A percentile compares a stretch with the other conserved stretches of the same genome.
Conservation (phyloP, 2,329 filamentous ascomycete species). For the Colletotrichum sp. region DNA sequence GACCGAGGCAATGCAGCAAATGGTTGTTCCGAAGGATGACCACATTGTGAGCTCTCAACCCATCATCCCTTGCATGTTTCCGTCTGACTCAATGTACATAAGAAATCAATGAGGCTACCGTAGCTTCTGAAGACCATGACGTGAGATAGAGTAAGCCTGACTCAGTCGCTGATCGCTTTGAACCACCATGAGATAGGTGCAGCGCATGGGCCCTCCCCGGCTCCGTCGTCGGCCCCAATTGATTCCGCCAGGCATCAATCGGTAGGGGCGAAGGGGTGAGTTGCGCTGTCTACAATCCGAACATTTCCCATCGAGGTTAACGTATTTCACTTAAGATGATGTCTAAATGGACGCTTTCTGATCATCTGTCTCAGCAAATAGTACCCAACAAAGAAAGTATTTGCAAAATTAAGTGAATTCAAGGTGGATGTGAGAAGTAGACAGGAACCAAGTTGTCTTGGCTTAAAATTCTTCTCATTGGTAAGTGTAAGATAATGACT, state of each 20-base stretch:
- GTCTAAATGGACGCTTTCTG: not conserved
- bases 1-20: not conserved
- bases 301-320: not conserved
- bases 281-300: no score
- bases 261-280: no score
- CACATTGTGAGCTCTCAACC: not conserved
- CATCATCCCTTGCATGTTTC: not conserved
- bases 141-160: not conserved
- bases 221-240: not conserved
- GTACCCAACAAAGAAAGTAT: not conserved
- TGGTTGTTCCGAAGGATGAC: not conserved
- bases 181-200: not conserved
- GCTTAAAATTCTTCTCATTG: not conserved
- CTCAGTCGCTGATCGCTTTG: not conserved
- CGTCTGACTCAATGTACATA: not conserved
- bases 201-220: not conserved
- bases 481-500: no score
- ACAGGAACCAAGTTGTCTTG: not conserved
- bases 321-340: fast-evolving
- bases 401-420: not conserved
- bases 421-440: not conserved
- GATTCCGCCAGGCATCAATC: not conserved
- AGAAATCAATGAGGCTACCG: no score
- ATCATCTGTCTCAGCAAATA: not conserved
- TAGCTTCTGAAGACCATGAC: not conserved